Evolutionary conservation across 805 yeast species (phyloP).

Genomic region (Starmerella powellii): DNA sequence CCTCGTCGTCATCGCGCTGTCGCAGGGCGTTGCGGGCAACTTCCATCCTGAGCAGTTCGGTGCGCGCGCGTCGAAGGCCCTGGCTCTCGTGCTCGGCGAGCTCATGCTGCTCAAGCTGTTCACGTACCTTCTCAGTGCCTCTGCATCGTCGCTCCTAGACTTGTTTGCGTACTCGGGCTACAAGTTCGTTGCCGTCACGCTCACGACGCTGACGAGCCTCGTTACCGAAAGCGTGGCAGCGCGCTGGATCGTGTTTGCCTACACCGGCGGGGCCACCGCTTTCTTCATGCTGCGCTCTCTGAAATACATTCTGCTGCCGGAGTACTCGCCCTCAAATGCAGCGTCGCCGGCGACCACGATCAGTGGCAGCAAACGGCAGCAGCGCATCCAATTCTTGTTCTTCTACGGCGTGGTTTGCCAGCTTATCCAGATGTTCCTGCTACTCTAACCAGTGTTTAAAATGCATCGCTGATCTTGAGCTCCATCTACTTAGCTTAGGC

Average conservation of each 20-base stretch:
- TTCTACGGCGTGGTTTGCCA: slow-evolving; percentile 75
- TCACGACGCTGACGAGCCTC: slow-evolving; percentile 29
- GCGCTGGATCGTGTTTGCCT: slow-evolving; percentile 41
- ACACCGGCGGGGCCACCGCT: slow-evolving; percentile 45
- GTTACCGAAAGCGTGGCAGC: slow-evolving; percentile 29
- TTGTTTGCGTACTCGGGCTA: slow-evolving; percentile 83
- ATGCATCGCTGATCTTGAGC: neutral
- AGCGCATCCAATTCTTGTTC: slow-evolving; percentile 77
- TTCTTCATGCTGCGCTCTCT: slow-evolving; percentile 41
- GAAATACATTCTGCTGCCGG: slow-evolving; percentile 56
- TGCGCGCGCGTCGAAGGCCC: slow-evolving; percentile 68
- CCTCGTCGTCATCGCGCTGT: slow-evolving; percentile 67
- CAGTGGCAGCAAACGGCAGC: slow-evolving; percentile 50
- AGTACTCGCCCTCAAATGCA: slow-evolving; percentile 38
- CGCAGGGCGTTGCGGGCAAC: slow-evolving; percentile 74
- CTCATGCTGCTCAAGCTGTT: slow-evolving; percentile 66
- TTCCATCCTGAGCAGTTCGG: slow-evolving; percentile 92
- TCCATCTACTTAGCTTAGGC: no score
- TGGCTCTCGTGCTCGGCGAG: slow-evolving; percentile 72
- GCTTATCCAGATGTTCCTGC: slow-evolving; percentile 58
- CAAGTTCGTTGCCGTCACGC: slow-evolving; percentile 63
- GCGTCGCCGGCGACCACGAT: slow-evolving; percentile 38
- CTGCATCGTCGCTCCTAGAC: slow-evolving; percentile 59
- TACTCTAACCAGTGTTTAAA: slow-evolving; percentile 29
- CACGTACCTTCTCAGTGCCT: slow-evolving; percentile 63